Evolutionary conservation across 2,329 filamentous ascomycete species (phyloP).

Genomic region (Penicillium sp.): DNA sequence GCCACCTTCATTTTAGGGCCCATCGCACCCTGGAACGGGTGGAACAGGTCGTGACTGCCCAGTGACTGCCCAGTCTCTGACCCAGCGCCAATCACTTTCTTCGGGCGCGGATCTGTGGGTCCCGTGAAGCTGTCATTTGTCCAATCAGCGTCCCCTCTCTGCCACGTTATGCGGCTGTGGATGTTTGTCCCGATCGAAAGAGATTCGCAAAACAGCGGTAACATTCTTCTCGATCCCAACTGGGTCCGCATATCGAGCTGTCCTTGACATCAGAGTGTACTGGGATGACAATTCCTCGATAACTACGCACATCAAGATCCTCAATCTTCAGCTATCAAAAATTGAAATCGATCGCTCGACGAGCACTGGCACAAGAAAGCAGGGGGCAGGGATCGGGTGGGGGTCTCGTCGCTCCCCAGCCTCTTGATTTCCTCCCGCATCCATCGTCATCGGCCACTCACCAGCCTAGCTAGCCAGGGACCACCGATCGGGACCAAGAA

Average conservation of each 20-base stretch:
- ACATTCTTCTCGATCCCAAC: conserved; percentile 3
- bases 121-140: conserved; percentile 10
- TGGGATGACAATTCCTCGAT: background rate
- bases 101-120: conserved; percentile 23
- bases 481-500: background rate
- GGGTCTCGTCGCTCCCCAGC: conserved; percentile 9
- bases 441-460: background rate
- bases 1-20: conserved; percentile 26
- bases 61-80: background rate
- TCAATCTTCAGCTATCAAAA: background rate
- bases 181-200: background rate
- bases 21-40: background rate
- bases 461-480: background rate
- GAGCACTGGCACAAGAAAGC: background rate
- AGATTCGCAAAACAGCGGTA: too few relatives aligned
- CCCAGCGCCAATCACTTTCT: background rate
- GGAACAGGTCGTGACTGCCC: too few relatives aligned
- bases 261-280: background rate
- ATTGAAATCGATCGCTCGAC: background rate
- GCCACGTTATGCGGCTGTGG: conserved; percentile 15
- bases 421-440: conserved; percentile 1
- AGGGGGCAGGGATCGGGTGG: conserved; percentile 4
- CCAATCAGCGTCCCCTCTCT: conserved; percentile 10
- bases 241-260: background rate
- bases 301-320: too few relatives aligned